phyloP scores from a whole-genome alignment of 2,329 filamentous ascomycete genomes.

The Arthrobotrys megalospora region DNA sequence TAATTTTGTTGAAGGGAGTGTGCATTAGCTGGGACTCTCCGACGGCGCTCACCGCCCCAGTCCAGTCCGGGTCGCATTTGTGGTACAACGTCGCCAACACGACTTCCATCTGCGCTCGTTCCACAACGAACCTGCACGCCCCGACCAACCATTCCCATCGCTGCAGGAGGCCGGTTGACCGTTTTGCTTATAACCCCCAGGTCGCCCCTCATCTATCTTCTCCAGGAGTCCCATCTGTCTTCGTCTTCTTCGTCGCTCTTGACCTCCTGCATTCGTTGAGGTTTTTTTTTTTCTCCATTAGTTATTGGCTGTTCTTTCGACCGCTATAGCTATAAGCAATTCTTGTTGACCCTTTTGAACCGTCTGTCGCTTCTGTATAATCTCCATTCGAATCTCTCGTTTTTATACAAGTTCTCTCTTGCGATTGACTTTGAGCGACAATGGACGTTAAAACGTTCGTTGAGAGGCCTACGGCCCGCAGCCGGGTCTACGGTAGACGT shows the following conservation, averaged over 20 bases:
- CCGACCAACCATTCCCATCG: slow-evolving; percentile 1
- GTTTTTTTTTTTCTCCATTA: slow-evolving; percentile 2
- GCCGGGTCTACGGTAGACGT: slow-evolving; percentile 27
- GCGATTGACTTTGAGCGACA: neutral
- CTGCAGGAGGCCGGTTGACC: neutral
- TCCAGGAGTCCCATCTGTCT: neutral
- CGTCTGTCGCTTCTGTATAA: slow-evolving; percentile 4
- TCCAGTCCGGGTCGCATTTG: neutral
- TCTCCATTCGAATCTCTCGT: slow-evolving; percentile 5
- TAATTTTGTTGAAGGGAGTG: slow-evolving; percentile 25
- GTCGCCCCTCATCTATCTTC: slow-evolving; percentile 3
- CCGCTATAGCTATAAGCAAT: neutral
- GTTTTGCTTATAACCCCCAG: neutral
- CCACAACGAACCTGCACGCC: slow-evolving; percentile 10
- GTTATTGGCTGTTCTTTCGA: slow-evolving; percentile 10
- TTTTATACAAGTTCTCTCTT: neutral
- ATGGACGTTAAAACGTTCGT: slow-evolving; percentile 38
- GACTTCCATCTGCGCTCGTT: slow-evolving; percentile 23
- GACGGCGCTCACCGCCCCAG: slow-evolving; percentile 31
- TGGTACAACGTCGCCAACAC: slow-evolving; percentile 39
- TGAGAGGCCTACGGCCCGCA: slow-evolving; percentile 10
- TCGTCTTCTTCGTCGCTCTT: slow-evolving; percentile 15
- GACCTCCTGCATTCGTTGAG: slow-evolving; percentile 30
- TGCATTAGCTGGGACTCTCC: slow-evolving; percentile 28
- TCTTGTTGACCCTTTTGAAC: neutral